Evolutionary conservation across 768 basidiomycete species (phyloP), one percentile per base, ranked within the genome.

Genomic region (Psilocybe sp.): DNA sequence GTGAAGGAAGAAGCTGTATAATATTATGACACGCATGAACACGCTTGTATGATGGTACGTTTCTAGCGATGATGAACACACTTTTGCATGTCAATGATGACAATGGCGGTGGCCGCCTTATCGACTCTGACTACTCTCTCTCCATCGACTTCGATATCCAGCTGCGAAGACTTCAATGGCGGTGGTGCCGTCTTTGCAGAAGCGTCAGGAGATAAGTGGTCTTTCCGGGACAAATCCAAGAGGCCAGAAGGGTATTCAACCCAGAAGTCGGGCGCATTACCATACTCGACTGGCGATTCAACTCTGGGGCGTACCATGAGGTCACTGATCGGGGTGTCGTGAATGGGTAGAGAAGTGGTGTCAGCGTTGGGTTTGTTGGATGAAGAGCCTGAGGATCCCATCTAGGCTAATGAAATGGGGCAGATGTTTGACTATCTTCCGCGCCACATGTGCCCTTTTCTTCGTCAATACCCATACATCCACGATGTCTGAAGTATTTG

Each of bases 41-140:
- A 47, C 13, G 31, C 37, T 18, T 12, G 36, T 33, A 28, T 16
- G 28, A 6, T 16, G 19, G 34, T 5, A 33, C 33, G 13, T 31
- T 10, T 28, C 31, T 20, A 37, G 16, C 32, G 37, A 23, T 23
- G 14, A 31, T 18, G 11, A 2, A 54, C 73, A 51, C 58, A 85
- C 85, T 86, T 87, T 62, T 87, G 85, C 86, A 87, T 87, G 58
- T 86, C 85, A 44, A 86, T 75, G 15, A 87, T 71, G n/a, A 85
- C 77, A 47, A 80, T 64, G 9, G 84, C 85, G 14, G 74, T 78
- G 42, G 69, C 64, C 28, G 73, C 65, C 32, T 70, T 73, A 56
- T 79, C 70, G 20, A 85, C 65, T 44, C 84, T 70, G 41, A 85
- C 64, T 15, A 65, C 69, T 18, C 82, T 72, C 16, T 74, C 72